phyloP scores from a whole-genome alignment of 2,329 filamentous ascomycete species.

The Ophiostoma perfectum region DNA sequence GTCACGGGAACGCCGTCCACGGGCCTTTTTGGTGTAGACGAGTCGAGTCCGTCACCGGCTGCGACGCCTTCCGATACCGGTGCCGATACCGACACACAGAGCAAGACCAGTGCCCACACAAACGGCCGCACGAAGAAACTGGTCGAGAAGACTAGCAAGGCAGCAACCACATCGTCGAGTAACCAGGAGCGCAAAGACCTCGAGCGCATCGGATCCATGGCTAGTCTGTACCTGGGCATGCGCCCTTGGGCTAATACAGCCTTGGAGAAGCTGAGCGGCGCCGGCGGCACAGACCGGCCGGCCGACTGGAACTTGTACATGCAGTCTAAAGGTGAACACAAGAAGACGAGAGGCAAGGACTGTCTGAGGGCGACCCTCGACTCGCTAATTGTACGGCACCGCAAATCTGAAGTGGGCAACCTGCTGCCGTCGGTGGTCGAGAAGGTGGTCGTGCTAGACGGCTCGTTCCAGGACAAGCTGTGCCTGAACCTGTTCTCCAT shows the following conservation, averaged over 20 bases:
- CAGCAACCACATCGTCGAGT: conserved; percentile 31
- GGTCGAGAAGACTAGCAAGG: conserved; percentile 24
- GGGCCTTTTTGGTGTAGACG: conserved; percentile 70
- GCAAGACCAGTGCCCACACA: not conserved
- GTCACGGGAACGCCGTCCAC: conserved; percentile 86
- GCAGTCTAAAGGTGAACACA: conserved; percentile 43
- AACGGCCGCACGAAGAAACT: conserved; percentile 26
- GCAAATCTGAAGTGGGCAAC: conserved; percentile 61
- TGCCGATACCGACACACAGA: too few species aligned
- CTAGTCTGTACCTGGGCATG: conserved; percentile 66
- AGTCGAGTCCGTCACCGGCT: not conserved
- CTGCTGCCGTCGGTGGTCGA: conserved; percentile 69
- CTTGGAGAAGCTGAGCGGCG: conserved; percentile 34
- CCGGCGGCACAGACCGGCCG: conserved; percentile 43
- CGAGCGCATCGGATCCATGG: conserved; percentile 59
- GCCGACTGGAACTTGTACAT: conserved; percentile 72
- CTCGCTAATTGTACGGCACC: conserved; percentile 75
- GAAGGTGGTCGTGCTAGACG: conserved; percentile 66
- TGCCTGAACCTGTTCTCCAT: conserved; percentile 81
- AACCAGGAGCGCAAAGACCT: conserved; percentile 58
- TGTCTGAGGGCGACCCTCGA: conserved; percentile 67
- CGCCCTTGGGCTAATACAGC: conserved; percentile 69
- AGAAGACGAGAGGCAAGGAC: conserved; percentile 35
- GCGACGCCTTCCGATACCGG: too few species aligned
- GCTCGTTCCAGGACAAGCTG: conserved; percentile 77